phyloP scores from a whole-genome alignment of 78 protist species.

The Emiliania huxleyi region DNA sequence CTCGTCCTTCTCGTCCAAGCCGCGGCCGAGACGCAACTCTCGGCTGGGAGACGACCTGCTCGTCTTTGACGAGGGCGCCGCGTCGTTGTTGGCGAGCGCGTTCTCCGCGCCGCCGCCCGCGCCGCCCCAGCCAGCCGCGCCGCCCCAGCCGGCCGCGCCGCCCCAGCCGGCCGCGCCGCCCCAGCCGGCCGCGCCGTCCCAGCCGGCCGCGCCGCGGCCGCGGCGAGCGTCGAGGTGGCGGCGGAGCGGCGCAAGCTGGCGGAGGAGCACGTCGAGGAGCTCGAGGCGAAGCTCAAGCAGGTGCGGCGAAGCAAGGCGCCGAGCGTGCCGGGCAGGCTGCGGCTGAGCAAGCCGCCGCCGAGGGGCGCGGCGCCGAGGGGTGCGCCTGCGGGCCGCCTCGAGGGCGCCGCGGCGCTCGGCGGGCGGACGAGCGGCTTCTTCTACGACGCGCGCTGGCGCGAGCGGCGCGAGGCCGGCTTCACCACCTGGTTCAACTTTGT shows the following conservation, averaged over 20 bases:
- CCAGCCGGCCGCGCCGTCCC: too few relatives aligned
- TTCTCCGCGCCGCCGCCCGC: too few relatives aligned
- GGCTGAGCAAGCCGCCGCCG: background rate
- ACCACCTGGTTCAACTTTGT: background rate
- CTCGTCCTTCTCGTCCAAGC: background rate
- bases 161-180: too few relatives aligned
- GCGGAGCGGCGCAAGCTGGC: too few relatives aligned
- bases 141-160: too few relatives aligned
- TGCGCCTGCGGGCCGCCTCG: background rate
- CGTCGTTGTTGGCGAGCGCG: too few relatives aligned
- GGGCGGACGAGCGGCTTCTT: background rate
- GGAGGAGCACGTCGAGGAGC: too few relatives aligned
- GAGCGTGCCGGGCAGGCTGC: background rate
- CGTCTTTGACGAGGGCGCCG: too few relatives aligned
- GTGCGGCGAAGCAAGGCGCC: background rate
- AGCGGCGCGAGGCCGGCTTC: background rate
- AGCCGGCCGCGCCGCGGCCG: too few relatives aligned
- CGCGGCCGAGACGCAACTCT: background rate
- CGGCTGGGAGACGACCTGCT: background rate
- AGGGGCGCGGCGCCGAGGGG: background rate
- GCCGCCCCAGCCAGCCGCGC: too few relatives aligned
- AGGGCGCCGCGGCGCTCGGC: background rate
- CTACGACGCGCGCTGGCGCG: background rate
- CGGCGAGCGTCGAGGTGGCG: too few relatives aligned
- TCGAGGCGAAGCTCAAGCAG: too few relatives aligned